A percentile compares a stretch with the other conserved stretches of the same genome.
These are phyloP conservation scores for Ogataea parapolymorpha DNA, from an alignment of 805 yeast species.

Conservation along the genomic window DNA sequence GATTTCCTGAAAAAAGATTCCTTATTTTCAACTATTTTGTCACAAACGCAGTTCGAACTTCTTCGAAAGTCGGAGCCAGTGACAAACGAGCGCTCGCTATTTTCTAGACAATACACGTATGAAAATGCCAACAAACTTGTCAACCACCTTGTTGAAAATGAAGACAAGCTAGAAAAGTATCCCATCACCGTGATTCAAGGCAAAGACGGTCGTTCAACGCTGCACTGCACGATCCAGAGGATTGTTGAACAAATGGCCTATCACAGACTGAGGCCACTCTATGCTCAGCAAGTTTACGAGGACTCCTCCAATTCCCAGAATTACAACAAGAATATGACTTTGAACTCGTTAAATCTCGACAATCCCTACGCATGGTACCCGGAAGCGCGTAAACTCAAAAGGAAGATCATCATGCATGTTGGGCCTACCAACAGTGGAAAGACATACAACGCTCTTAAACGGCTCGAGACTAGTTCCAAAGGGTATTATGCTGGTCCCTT, in stretches of 20 bases:
- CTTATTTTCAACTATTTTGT: constrained; percentile 6
- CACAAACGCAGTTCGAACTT: constrained; percentile 8
- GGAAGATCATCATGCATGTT: constrained; percentile 86
- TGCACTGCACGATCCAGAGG: constrained; percentile 19
- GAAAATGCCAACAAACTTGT: constrained; percentile 10
- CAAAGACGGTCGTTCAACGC: constrained; percentile 2
- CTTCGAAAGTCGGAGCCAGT: constrained; percentile 1
- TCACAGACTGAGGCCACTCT: constrained; percentile 29
- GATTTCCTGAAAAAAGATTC: constrained; percentile 9
- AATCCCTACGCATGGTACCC: constrained; percentile 83
- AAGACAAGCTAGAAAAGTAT: constrained; percentile 6
- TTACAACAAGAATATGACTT: constrained; percentile 33
- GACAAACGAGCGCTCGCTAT: not conserved
- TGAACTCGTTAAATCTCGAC: constrained; percentile 41
- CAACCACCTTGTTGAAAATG: constrained; percentile 11
- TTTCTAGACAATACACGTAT: constrained; percentile 8
- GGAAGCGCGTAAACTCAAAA: constrained; percentile 69
- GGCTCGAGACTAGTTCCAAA: constrained; percentile 57
- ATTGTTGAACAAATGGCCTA: constrained; percentile 30
- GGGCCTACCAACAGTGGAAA: constrained; percentile 99
- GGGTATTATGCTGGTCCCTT: constrained; percentile 97
- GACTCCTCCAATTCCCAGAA: constrained; percentile 32
- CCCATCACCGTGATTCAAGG: constrained; percentile 12
- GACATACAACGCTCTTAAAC: constrained; percentile 76
- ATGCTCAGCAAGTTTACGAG: constrained; percentile 26